These are phyloP conservation scores for Trypanosoma vivax DNA, from an alignment of 208 protist genomes.

Conservation along the genomic window DNA sequence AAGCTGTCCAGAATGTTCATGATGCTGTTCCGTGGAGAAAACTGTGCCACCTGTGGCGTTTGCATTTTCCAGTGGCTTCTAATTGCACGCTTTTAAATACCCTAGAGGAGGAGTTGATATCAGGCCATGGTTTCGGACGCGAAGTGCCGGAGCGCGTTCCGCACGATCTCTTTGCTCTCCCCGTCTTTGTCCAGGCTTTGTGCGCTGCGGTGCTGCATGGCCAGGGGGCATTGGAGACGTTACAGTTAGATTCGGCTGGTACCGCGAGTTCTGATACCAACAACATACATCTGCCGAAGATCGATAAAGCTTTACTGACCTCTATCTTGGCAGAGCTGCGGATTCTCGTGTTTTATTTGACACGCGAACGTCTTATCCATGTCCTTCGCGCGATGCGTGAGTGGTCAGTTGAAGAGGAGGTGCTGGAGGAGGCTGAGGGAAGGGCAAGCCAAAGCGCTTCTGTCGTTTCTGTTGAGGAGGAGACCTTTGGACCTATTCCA, in stretches of 20 bases:
- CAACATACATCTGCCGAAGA: neutral
- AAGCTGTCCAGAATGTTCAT: neutral
- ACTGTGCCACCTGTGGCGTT: constrained; percentile 14
- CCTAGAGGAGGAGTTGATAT: constrained; percentile 13
- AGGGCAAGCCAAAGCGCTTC: neutral
- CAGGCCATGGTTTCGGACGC: neutral
- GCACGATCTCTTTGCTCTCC: constrained; percentile 11
- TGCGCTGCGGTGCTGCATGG: constrained; percentile 10
- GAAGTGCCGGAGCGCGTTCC: constrained; percentile 3
- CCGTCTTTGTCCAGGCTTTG: constrained; percentile 21
- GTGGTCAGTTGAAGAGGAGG: neutral
- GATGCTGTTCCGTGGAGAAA: constrained; percentile 8
- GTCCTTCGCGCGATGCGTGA: constrained; percentile 3
- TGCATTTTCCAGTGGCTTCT: constrained; percentile 5
- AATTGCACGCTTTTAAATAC: neutral
- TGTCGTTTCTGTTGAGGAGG: neutral
- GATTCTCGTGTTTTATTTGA: constrained; percentile 13
- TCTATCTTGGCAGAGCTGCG: constrained; percentile 11
- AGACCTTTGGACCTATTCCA: neutral
- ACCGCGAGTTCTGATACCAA: neutral
- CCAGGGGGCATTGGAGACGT: neutral
- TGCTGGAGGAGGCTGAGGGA: neutral
- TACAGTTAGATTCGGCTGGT: too few species aligned
- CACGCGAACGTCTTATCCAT: constrained; percentile 6
- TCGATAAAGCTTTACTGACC: constrained; percentile 1